Evolutionary conservation across 2,329 filamentous ascomycete genomes (phyloP), one percentile per base, ranked within the genome.

Genomic region (Claviceps quebecensis): DNA sequence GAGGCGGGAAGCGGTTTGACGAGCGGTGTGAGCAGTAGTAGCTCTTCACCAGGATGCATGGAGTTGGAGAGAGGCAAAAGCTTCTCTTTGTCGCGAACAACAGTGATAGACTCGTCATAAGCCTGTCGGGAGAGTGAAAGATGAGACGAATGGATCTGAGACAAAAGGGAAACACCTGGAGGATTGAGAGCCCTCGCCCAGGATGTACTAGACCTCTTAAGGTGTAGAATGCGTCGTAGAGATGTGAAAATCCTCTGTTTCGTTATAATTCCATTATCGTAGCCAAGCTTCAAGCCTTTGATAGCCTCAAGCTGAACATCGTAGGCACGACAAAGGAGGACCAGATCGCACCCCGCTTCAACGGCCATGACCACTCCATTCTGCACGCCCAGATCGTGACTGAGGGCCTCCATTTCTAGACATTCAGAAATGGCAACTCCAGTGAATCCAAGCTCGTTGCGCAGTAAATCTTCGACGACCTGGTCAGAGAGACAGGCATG

Each of bases 311-410:
- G 80, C 65, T 97, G 90, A 19, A 91, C 84, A 39, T 86, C 82
- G 59, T 89, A 94, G 5, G 88, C 89, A 45, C 89, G 83, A 60
- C 90, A 97, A 1, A 96, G 77, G 5, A 96, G 77, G 5, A 96
- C 81, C 50, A 97, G 72, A 65, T 98, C 93, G 63, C 93, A 97
- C 14, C 93, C 93, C 36, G 93, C 91, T 65, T 95, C 93, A 48
- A 96, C 87, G 3, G 93, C 93, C 89, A 96, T 96, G 59, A 97
- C 88, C 0, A 91, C 95, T 13, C 93, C 93, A 41, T 93, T 91
- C 58, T 91, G 89, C 17, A 98, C 89, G n/a, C 91, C 91, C 48
- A 97, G 93, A 60, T 96, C 94, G 62, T 95, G 87, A 56, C 88
- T 93, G 8, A 97, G 76, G 0, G 90, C 89, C 62, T 96, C 90